Percentiles rank a stretch among this genome's conserved stretches.
phyloP scores from a whole-genome alignment of 257 asterid genomes.

The Primulina huaijiensis region DNA sequence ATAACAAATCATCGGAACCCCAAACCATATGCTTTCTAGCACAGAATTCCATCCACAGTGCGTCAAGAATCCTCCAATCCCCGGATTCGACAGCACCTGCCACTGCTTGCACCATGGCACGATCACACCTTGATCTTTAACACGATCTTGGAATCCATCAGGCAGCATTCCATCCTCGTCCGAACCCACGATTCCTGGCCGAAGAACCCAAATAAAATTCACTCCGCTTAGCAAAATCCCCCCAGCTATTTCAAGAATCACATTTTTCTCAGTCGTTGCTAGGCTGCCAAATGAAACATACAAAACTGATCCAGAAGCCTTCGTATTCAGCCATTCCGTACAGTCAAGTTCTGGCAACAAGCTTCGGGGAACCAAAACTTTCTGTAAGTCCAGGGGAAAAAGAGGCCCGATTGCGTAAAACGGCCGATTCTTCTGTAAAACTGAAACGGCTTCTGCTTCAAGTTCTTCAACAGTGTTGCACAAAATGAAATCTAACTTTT shows the following conservation, averaged over 20 bases:
- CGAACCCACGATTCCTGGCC: slow-evolving; percentile 18
- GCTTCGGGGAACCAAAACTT: slow-evolving; percentile 5
- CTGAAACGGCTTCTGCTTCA: slow-evolving; percentile 26
- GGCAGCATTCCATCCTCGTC: slow-evolving; percentile 20
- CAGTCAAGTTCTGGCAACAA: slow-evolving; percentile 24
- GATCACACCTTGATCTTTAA: slow-evolving; percentile 20
- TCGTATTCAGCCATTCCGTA: slow-evolving; percentile 22
- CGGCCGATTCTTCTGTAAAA: slow-evolving; percentile 13
- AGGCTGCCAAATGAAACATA: slow-evolving; percentile 34
- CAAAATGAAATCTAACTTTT: slow-evolving; percentile 22
- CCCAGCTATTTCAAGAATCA: slow-evolving; percentile 24
- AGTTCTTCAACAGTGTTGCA: slow-evolving; percentile 31
- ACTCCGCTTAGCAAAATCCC: slow-evolving; percentile 23
- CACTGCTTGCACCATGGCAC: slow-evolving; percentile 28
- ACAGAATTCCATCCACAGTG: slow-evolving; percentile 48
- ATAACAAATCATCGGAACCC: slow-evolving; percentile 37
- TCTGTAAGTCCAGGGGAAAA: slow-evolving; percentile 8
- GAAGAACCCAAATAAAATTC: slow-evolving; percentile 29
- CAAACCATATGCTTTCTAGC: slow-evolving; percentile 35
- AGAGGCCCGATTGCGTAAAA: slow-evolving; percentile 28
- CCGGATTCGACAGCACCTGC: slow-evolving; percentile 26
- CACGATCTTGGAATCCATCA: slow-evolving; percentile 9
- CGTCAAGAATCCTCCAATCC: slow-evolving; percentile 32
- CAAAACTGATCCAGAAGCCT: slow-evolving; percentile 26
- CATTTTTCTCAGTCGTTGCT: slow-evolving; percentile 14